Conservation (phyloP, 2,329 filamentous ascomycete genomes). For the Sporothrix euskadiensis region DNA sequence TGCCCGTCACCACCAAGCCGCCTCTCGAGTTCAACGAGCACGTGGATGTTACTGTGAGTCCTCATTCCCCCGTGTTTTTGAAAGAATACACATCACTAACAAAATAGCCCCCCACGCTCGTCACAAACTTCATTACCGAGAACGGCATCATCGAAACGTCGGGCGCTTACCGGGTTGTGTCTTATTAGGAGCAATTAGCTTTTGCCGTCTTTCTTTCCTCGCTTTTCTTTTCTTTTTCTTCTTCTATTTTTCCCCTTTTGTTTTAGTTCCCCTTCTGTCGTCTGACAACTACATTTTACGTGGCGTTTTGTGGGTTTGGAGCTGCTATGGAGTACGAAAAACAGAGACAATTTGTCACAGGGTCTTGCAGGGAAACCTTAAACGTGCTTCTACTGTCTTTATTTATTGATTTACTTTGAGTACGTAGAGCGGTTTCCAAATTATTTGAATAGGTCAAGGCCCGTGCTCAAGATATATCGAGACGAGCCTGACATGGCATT, state of each 20-base stretch:
- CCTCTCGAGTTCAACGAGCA: constrained; percentile 50
- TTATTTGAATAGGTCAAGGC: neutral
- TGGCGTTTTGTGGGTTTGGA: too few relatives aligned
- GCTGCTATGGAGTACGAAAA: too few relatives aligned
- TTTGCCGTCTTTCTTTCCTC: neutral
- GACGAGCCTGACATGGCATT: too few relatives aligned
- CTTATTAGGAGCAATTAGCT: constrained; percentile 24
- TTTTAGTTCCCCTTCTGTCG: too few relatives aligned
- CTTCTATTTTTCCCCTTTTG: neutral
- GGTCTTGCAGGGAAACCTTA: neutral
- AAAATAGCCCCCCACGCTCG: constrained; percentile 62
- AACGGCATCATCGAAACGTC: constrained; percentile 56
- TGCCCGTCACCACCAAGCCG: constrained; percentile 31
- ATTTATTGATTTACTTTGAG: neutral
- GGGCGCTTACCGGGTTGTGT: constrained; percentile 30
- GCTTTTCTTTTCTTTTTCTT: neutral
- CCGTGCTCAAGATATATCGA: too few relatives aligned
- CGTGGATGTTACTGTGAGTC: constrained; percentile 68
- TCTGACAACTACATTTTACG: too few relatives aligned
- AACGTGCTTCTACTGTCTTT: neutral
- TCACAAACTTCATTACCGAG: constrained; percentile 75
- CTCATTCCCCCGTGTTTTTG: too few relatives aligned
- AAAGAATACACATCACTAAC: neutral
- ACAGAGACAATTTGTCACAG: neutral
- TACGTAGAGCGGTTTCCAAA: neutral